Base-by-base conservation (phyloP, 1,284 basidiomycete genomes). In the Sporisorium scitamineum region DNA sequence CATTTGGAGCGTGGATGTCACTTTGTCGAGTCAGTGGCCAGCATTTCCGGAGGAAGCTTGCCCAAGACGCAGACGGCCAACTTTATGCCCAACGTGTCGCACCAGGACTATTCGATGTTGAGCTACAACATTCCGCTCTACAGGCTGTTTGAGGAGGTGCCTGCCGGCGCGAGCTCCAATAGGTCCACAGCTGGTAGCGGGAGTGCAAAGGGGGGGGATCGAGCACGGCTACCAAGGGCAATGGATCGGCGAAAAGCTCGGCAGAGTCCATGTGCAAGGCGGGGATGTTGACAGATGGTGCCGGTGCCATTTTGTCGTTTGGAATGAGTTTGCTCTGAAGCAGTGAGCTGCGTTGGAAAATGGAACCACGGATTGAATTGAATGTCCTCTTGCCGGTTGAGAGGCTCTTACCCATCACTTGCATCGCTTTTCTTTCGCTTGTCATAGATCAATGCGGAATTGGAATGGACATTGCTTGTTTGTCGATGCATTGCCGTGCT, bases 91-190 rank as follows among this genome's bases (percentile, higher is more conserved):
- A 70, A 76, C 41, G 75, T 78, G 9, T 75, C 78, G 22, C 83
- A 84, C 58, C 68, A 71, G 47, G 83, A 84, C 61, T 84, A 83
- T 51, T 56, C 81, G 27, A 84, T 84, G 82, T 45, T 84, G 32
- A 64, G 65, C 5, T 68, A 67, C 54, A 76, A 71, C 58, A 61
- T 58, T 39, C 70, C 70, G 47, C 58, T 84, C n/a, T 67, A 76
- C 16, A 58, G 63, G n/a, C 42, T 83, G 29, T 83, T 83, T 34
- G 60, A 70, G 44, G 66, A 79, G 48, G 18, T 55, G 10, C 65
- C 59, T n/a, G 41, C 55, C 32, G 64, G 54, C 13, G 61, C 67
- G 37, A 50, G 26, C 22, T 16, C 42, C 10, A 55, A 11, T n/a
- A 39, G 48, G n/a, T n/a, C n/a, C 37, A 54, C 34, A 13, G 31